Evolutionary conservation across 1,284 basidiomycete genomes (phyloP).

Genomic region (Crucibulum cyathiforme): DNA sequence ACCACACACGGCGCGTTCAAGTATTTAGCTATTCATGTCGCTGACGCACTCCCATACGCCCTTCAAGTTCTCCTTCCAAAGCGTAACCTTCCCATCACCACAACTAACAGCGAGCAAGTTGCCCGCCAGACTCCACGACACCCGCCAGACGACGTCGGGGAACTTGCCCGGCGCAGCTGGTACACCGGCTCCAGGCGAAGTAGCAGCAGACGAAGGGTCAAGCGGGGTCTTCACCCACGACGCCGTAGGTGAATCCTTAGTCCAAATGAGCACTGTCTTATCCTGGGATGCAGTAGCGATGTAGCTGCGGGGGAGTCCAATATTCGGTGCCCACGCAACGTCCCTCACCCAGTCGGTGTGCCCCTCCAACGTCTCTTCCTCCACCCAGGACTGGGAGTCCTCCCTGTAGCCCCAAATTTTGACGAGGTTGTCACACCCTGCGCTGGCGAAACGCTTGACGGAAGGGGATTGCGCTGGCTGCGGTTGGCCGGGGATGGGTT

Average conservation of each 20-base stretch:
- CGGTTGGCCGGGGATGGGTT: constrained; percentile 50
- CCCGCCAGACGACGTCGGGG: constrained; percentile 96
- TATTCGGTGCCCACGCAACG: constrained; percentile 97
- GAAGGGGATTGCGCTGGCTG: constrained; percentile 47
- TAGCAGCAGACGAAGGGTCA: constrained; percentile 66
- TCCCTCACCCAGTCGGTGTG: constrained; percentile 99
- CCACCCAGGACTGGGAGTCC: constrained; percentile 82
- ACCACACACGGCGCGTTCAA: too few relatives aligned
- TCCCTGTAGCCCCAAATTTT: constrained; percentile 92
- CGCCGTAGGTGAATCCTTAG: constrained; percentile 79
- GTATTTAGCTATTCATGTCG: constrained; percentile 79
- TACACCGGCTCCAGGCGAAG: constrained; percentile 50
- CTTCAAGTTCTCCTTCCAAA: constrained; percentile 98
- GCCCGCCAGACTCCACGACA: constrained; percentile 96
- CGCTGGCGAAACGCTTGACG: constrained; percentile 90
- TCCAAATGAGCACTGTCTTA: constrained; percentile 95
- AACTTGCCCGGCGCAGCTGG: constrained; percentile 74
- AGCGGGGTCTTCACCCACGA: constrained; percentile 89
- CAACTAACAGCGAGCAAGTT: constrained; percentile 97
- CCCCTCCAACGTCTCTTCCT: constrained; percentile 88
- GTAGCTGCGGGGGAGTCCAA: constrained; percentile 93
- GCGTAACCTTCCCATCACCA: constrained; percentile 96
- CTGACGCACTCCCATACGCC: constrained; percentile 96
- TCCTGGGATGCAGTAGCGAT: constrained; percentile 97
- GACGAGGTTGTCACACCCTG: constrained; percentile 96